These are phyloP conservation scores for Aulographum hederae DNA, from an alignment of 2,329 filamentous ascomycete species.

Conservation along the genomic window DNA sequence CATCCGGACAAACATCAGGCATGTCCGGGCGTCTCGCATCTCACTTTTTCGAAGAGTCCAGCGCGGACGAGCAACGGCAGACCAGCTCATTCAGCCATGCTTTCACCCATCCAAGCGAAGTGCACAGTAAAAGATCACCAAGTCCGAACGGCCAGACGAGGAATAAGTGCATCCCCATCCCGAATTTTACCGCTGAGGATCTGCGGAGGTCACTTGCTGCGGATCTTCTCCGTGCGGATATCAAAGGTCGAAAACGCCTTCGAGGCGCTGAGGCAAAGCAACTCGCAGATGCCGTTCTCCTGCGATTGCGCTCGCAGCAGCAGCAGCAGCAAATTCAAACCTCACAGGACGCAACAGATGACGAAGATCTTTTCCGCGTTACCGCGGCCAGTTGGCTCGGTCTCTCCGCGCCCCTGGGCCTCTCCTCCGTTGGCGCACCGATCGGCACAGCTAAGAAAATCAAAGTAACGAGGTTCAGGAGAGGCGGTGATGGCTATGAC, in stretches of 20 bases:
- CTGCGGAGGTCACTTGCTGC: slow-evolving; percentile 26
- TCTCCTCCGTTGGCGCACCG: no score
- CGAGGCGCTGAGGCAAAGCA: slow-evolving; percentile 27
- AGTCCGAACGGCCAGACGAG: slow-evolving; percentile 6
- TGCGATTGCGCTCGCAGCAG: slow-evolving; percentile 13
- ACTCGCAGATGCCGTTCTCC: slow-evolving; percentile 25
- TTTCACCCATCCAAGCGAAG: neutral
- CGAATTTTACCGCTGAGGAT: slow-evolving; percentile 11
- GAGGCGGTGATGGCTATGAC: slow-evolving; percentile 20
- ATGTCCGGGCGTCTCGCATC: slow-evolving; percentile 8
- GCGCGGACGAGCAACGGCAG: neutral
- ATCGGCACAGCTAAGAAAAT: no score
- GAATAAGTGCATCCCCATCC: no score
- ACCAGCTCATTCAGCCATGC: neutral
- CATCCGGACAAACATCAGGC: slow-evolving; percentile 12
- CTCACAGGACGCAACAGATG: slow-evolving; percentile 5
- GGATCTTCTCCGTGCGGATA: slow-evolving; percentile 26
- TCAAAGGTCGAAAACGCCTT: slow-evolving; percentile 19
- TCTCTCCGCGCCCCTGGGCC: slow-evolving; percentile 11
- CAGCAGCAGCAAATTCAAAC: no score
- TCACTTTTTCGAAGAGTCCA: slow-evolving; percentile 9
- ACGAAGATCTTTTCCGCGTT: neutral
- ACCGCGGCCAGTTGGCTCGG: slow-evolving; percentile 7
- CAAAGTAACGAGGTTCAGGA: slow-evolving; percentile 21
- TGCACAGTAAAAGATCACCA: neutral